phyloP scores from a whole-genome alignment of 2,329 filamentous ascomycete species.

The Aspergillus novofumigatus region DNA sequence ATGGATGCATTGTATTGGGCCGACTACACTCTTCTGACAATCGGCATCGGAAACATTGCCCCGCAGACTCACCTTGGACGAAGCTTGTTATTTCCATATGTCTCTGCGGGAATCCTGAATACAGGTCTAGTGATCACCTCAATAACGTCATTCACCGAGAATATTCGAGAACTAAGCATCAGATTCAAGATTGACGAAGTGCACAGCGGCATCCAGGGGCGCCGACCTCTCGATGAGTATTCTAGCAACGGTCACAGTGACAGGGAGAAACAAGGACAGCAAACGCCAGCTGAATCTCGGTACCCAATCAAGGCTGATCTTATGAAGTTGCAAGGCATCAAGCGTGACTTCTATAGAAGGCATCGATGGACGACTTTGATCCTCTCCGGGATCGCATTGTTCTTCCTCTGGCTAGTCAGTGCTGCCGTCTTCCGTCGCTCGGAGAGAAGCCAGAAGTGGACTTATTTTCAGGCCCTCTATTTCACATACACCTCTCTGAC shows the following conservation, averaged over 20 bases:
- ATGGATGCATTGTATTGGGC: constrained; percentile 54
- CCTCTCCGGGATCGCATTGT: constrained; percentile 35
- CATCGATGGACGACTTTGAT: constrained; percentile 30
- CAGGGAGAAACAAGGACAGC: neutral
- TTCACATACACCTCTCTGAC: constrained; percentile 51
- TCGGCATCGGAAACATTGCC: constrained; percentile 51
- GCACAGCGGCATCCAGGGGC: neutral
- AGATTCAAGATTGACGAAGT: neutral
- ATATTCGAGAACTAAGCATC: neutral
- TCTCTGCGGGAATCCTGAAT: constrained; percentile 52
- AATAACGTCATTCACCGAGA: constrained; percentile 31
- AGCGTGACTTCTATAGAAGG: neutral
- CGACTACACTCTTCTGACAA: constrained; percentile 53
- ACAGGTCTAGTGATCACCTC: constrained; percentile 54
- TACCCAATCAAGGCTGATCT: neutral
- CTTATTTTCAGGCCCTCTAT: constrained; percentile 51
- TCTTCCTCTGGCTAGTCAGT: constrained; percentile 45
- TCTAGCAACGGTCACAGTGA: neutral
- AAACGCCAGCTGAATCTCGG: neutral
- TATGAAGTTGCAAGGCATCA: neutral
- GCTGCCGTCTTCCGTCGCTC: constrained; percentile 48
- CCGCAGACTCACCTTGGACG: constrained; percentile 49
- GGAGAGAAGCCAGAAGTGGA: constrained; percentile 47
- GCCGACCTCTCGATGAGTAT: too few relatives aligned
- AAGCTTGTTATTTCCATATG: constrained; percentile 51